These are phyloP conservation scores for Fraxinus sp. DNA, from an alignment of 305 asterid genomes.

Conservation along the genomic window DNA sequence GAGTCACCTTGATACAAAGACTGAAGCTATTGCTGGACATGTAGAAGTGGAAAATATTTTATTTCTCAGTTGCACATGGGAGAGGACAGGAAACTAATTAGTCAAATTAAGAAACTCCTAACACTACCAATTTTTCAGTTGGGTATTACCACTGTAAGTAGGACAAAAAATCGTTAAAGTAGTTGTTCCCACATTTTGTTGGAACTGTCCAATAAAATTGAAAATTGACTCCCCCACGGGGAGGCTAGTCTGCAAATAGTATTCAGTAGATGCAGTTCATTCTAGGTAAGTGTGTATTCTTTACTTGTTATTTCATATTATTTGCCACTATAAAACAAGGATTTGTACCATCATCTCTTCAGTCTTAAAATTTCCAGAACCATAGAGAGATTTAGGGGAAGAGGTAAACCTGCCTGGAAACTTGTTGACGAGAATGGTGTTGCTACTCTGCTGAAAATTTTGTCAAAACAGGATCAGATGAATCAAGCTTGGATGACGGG, in stretches of 20 bases:
- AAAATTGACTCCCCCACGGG: neutral
- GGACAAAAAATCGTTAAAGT: neutral
- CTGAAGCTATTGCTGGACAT: neutral
- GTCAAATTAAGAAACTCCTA: neutral
- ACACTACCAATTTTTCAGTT: neutral
- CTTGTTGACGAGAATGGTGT: slow-evolving; percentile 31
- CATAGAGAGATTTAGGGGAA: neutral
- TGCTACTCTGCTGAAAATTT: slow-evolving; percentile 30
- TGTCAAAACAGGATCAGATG: slow-evolving; percentile 13
- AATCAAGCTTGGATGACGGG: slow-evolving; percentile 22
- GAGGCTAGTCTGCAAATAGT: neutral
- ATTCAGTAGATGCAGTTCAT: neutral
- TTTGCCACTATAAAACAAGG: neutral
- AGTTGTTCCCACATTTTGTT: neutral
- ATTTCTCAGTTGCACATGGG: neutral
- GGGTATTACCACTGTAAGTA: neutral
- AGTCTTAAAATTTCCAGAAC: neutral
- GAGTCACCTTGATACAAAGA: no score
- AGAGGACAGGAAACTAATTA: neutral
- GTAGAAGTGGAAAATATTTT: neutral
- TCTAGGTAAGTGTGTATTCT: neutral
- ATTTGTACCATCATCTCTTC: neutral
- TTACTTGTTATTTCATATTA: neutral
- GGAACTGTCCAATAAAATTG: neutral
- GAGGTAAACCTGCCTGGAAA: slow-evolving; percentile 30